Percentiles rank a stretch among this genome's conserved stretches.
These are phyloP conservation scores for Xanthoconium purpureum DNA, from an alignment of 768 basidiomycete species.

Conservation along the genomic window DNA sequence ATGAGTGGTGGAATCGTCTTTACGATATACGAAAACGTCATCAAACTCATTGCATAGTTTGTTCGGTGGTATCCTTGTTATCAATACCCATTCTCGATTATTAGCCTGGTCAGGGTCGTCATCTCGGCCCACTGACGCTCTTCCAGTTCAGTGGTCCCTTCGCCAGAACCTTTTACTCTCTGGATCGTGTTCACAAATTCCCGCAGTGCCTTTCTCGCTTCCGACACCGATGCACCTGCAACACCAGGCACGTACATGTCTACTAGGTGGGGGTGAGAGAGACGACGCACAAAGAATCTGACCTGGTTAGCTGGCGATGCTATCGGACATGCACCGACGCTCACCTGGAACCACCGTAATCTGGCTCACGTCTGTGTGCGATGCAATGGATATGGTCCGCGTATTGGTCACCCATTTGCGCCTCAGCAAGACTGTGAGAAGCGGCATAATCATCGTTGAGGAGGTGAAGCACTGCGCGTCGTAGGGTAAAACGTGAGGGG, in stretches of 20 bases:
- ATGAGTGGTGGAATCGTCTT: constrained; percentile 92
- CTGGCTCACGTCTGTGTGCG: constrained; percentile 24
- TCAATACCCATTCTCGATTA: constrained; percentile 5
- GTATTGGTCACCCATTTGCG: constrained; percentile 21
- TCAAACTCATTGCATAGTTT: constrained; percentile 43
- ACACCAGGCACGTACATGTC: constrained; percentile 11
- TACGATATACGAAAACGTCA: constrained; percentile 84
- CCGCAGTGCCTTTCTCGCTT: constrained; percentile 6
- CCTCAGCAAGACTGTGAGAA: constrained; percentile 19
- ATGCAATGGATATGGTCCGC: constrained; percentile 23
- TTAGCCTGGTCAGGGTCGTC: constrained; percentile 17
- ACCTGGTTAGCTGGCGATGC: not conserved
- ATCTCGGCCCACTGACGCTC: constrained; percentile 18
- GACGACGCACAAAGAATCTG: constrained; percentile 19
- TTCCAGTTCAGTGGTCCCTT: constrained; percentile 15
- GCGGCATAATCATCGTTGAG: constrained; percentile 21
- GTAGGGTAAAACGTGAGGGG: not conserved
- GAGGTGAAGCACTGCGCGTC: constrained; percentile 14
- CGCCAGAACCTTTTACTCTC: constrained; percentile 8
- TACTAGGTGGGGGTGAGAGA: constrained; percentile 14
- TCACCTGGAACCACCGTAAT: constrained; percentile 17
- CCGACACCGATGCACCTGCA: constrained; percentile 1
- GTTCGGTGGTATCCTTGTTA: not conserved
- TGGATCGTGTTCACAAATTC: constrained; percentile 14
- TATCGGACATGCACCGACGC: not conserved